Conservation (phyloP, 768 basidiomycete genomes). For the Cystofilobasidium bisporidii region DNA sequence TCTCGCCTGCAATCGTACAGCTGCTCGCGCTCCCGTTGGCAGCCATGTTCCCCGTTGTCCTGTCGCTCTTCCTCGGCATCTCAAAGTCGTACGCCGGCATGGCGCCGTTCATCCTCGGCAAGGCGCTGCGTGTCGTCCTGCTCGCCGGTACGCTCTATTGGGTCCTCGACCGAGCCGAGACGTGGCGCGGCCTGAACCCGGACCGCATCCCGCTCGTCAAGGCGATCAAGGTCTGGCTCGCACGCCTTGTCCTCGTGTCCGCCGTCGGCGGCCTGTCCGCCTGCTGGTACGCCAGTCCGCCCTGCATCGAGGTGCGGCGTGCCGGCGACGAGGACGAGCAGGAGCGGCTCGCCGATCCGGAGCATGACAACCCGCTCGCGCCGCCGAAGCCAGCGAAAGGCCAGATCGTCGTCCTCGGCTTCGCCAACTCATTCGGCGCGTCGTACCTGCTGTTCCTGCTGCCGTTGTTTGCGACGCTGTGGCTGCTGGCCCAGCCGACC, state of each 20-base stretch:
- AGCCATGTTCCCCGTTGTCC: slow-evolving; percentile 49
- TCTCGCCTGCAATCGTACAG: slow-evolving; percentile 55
- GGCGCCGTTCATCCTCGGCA: slow-evolving; percentile 54
- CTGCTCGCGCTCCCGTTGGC: slow-evolving; percentile 52
- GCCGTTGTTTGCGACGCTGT: slow-evolving; percentile 52
- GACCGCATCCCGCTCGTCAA: slow-evolving; percentile 45
- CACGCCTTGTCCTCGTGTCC: slow-evolving; percentile 47
- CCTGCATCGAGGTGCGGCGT: slow-evolving; percentile 60
- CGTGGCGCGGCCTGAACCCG: slow-evolving; percentile 38
- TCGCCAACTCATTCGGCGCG: slow-evolving; percentile 80
- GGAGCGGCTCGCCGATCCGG: slow-evolving; percentile 16
- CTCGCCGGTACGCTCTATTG: slow-evolving; percentile 58
- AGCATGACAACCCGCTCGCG: slow-evolving; percentile 21
- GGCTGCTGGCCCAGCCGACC: slow-evolving; percentile 61
- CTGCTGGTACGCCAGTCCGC: slow-evolving; percentile 63
- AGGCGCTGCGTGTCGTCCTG: slow-evolving; percentile 50
- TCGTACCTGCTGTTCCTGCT: slow-evolving; percentile 76
- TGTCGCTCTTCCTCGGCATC: slow-evolving; percentile 52
- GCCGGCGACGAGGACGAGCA: slow-evolving; percentile 30
- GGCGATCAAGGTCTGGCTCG: slow-evolving; percentile 52
- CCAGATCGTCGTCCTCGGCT: slow-evolving; percentile 56
- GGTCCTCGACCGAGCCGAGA: slow-evolving; percentile 71
- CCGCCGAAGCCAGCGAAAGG: slow-evolving; percentile 33
- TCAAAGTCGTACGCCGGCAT: slow-evolving; percentile 66
- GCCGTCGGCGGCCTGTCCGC: slow-evolving; percentile 46